phyloP scores from a whole-genome alignment of 257 asterid genomes.

The Scutellaria minor region DNA sequence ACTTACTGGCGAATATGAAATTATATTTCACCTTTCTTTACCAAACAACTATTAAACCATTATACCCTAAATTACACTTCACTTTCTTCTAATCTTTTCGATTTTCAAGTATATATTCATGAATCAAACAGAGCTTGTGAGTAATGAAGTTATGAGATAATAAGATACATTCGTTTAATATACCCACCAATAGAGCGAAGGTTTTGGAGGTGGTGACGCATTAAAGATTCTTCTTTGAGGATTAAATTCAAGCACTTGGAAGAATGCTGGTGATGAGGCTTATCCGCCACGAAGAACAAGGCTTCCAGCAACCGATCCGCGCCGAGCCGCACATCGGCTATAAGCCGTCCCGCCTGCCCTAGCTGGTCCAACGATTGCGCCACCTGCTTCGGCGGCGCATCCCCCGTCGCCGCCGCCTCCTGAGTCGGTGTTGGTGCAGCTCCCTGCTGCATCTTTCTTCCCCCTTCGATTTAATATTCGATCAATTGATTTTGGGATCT shows the following conservation, averaged over 20 bases:
- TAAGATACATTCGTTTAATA: constrained; percentile 3
- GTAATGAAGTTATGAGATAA: constrained; percentile 16
- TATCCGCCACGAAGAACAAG: constrained; percentile 62
- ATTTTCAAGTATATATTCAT: constrained; percentile 20
- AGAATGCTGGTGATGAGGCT: constrained; percentile 70
- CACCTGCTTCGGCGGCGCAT: constrained; percentile 98
- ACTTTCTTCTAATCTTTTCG: not conserved
- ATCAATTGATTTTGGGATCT: constrained; percentile 15
- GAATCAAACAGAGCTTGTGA: not conserved
- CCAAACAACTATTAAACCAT: not conserved
- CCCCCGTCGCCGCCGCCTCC: constrained; percentile 48
- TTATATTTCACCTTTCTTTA: not conserved
- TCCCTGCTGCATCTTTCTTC: constrained; percentile 54
- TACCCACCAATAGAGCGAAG: constrained; percentile 77
- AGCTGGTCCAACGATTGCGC: constrained; percentile 94
- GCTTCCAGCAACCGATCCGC: constrained; percentile 92
- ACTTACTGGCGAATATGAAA: not conserved
- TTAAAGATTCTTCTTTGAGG: constrained; percentile 68
- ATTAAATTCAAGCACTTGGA: constrained; percentile 67
- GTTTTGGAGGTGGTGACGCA: constrained; percentile 77
- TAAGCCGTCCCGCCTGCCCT: constrained; percentile 84
- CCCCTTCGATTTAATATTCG: not conserved
- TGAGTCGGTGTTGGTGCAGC: constrained; percentile 45
- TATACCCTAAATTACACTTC: not conserved
- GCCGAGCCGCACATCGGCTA: constrained; percentile 89